Conservation (phyloP, 2,329 filamentous ascomycete genomes). For the Ophiocordyceps camponoti-floridani region DNA sequence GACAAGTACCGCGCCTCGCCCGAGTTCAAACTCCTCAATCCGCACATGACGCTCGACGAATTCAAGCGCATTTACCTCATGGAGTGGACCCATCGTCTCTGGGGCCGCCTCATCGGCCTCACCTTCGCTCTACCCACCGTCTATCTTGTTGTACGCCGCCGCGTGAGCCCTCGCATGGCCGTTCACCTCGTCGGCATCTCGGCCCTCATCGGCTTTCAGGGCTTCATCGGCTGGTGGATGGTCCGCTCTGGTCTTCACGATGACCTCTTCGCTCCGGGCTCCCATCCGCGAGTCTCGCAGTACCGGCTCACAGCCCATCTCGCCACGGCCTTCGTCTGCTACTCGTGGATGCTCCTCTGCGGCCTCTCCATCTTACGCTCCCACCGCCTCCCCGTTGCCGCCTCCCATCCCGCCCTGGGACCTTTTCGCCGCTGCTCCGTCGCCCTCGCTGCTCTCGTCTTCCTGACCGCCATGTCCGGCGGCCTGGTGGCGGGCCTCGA, state of each 20-base stretch:
- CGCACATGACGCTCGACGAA: conserved; percentile 78
- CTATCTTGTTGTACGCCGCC: conserved; percentile 71
- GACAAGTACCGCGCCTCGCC: conserved; percentile 81
- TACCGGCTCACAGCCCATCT: conserved; percentile 85
- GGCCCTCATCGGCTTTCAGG: conserved; percentile 82
- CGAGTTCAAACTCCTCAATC: conserved; percentile 83
- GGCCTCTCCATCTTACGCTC: conserved; percentile 72
- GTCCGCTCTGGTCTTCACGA: conserved; percentile 92
- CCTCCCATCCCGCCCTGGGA: conserved; percentile 37
- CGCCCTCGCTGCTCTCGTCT: conserved; percentile 58
- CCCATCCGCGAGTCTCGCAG: conserved; percentile 82
- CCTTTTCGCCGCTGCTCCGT: conserved; percentile 57
- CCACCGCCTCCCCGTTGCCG: conserved; percentile 47
- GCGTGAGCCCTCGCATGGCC: conserved; percentile 65
- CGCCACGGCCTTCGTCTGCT: conserved; percentile 79
- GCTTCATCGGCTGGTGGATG: conserved; percentile 98
- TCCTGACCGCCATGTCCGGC: conserved; percentile 82
- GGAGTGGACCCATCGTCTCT: conserved; percentile 94
- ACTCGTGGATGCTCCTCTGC: conserved; percentile 84
- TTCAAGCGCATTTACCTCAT: conserved; percentile 99
- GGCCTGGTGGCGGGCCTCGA: conserved; percentile 88
- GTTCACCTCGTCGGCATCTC: conserved; percentile 66
- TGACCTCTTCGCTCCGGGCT: conserved; percentile 81
- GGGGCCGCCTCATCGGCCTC: conserved; percentile 82
- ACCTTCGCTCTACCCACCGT: conserved; percentile 75